A percentile compares a stretch with the other conserved stretches of the same genome.
Conservation (phyloP, 2,329 filamentous ascomycete genomes). For the Aspergillus versicolor region DNA sequence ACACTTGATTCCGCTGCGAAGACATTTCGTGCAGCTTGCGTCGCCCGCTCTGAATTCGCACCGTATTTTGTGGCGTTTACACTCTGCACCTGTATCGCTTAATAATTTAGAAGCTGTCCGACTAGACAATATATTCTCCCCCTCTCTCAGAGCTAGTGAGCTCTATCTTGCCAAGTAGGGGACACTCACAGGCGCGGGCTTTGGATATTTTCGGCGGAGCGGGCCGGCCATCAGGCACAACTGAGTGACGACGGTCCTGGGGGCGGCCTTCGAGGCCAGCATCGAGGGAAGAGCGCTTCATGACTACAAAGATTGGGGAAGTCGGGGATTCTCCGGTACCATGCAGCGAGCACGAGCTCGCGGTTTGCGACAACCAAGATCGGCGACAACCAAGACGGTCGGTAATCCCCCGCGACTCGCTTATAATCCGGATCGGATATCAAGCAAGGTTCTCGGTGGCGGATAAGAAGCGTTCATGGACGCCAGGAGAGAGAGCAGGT, state of each 20-base stretch:
- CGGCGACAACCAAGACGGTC: constrained; percentile 4
- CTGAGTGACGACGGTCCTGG: constrained; percentile 25
- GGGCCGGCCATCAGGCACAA: constrained; percentile 20
- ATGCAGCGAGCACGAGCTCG: constrained; percentile 18
- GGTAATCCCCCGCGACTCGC: background rate
- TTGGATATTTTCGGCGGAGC: constrained; percentile 39
- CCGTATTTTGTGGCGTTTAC: constrained; percentile 56
- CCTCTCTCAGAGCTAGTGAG: background rate
- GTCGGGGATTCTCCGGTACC: constrained; percentile 28
- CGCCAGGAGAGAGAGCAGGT: background rate
- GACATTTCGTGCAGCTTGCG: constrained; percentile 50
- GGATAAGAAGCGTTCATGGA: background rate
- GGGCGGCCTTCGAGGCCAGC: constrained; percentile 31
- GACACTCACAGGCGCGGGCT: constrained; percentile 42
- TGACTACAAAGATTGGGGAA: constrained; percentile 15
- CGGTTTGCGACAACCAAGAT: constrained; percentile 10
- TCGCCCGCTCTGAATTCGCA: constrained; percentile 52
- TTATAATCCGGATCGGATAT: background rate
- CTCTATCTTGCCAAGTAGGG: background rate
- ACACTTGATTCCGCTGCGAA: constrained; percentile 52
- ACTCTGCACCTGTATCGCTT: constrained; percentile 44
- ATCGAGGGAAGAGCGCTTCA: constrained; percentile 39
- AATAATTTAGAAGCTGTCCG: constrained; percentile 6
- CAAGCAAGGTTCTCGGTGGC: background rate
- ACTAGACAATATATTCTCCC: background rate